phyloP scores from a whole-genome alignment of 257 asterid species.

The Solanum appendiculatum region DNA sequence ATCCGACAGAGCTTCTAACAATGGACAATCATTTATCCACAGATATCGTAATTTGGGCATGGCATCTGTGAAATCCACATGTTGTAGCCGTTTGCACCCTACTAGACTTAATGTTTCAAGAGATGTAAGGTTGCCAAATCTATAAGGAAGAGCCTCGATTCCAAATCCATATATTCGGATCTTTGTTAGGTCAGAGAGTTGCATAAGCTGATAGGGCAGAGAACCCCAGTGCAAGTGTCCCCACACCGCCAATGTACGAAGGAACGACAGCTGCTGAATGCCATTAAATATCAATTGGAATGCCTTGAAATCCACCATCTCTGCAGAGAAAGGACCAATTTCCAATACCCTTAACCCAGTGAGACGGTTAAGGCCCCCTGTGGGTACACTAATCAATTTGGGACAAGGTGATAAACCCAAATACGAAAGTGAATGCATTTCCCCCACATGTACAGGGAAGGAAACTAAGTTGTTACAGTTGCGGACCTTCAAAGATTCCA shows the following conservation, averaged over 20 bases:
- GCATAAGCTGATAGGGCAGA: constrained; percentile 7
- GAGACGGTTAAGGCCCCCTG: neutral
- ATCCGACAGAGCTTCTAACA: neutral
- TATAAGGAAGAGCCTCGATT: constrained; percentile 11
- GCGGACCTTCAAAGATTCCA: rapidly evolving
- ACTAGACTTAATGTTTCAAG: rapidly evolving
- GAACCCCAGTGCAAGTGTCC: constrained; percentile 2
- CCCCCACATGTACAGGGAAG: neutral
- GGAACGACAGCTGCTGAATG: neutral
- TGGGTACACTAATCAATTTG: neutral
- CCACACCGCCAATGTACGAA: rapidly evolving
- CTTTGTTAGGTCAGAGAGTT: neutral
- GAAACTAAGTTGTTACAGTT: neutral
- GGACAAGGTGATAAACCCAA: neutral
- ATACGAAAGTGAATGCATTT: neutral
- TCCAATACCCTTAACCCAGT: neutral
- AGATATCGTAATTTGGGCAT: neutral
- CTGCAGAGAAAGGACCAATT: neutral
- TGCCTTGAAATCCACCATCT: neutral
- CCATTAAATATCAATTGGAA: neutral
- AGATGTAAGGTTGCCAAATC: constrained; percentile 7
- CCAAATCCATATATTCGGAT: neutral
- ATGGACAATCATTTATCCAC: neutral
- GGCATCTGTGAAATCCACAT: neutral
- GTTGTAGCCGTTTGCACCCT: neutral